Evolutionary conservation across 2,329 filamentous ascomycete species (phyloP), one percentile per base, ranked within the genome.

Genomic region (Madurella fahalii): DNA sequence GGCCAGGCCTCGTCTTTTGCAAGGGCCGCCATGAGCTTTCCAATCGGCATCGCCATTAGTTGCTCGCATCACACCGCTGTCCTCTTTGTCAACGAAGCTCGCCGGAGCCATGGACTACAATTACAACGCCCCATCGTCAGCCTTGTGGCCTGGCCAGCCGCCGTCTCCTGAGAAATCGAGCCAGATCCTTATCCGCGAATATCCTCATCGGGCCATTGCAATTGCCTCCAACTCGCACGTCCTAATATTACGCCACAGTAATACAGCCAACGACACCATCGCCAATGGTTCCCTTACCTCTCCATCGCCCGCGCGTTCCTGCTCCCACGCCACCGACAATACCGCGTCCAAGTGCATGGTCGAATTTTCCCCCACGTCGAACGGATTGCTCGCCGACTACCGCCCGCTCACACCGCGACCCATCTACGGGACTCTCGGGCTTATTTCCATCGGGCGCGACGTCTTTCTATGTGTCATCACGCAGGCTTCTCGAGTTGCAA

Each of bases 391-490:
- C 56, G 80, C 77, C 63, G 87, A 90, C 59, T 96, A 93, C 72
- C 84, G 89, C 42, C 79, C 85, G 12, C 74, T 96, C 56, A 89
- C 84, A 31, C 81, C 85, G 16, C 78, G 89, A 45, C 85, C 85
- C 15, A 87, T 92, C 34, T 86, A 90, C 67, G 93, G 93, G 52
- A 97, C 92, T 0, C 76, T 97, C 44, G 93, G 93, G 2, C 76
- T 97, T 58, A 93, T 96, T 63, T 87, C 90, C 0, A 81, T 95
- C 58, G 84, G 85, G 59, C 80, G 84, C 56, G 90, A 96, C 74
- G 86, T 96, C 13, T 97, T 97, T 69, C 77, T 97, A 15, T 94
- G 91, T 58, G 87, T 96, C 54, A 89, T 97, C 50, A 95, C 89
- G 30, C 83, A 85, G 44, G 87, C 90, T 39, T 80, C 83, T 17